Evolutionary conservation across 2,329 filamentous ascomycete species (phyloP), one percentile per base, ranked within the genome.

Genomic region (Colletotrichum somersetense): DNA sequence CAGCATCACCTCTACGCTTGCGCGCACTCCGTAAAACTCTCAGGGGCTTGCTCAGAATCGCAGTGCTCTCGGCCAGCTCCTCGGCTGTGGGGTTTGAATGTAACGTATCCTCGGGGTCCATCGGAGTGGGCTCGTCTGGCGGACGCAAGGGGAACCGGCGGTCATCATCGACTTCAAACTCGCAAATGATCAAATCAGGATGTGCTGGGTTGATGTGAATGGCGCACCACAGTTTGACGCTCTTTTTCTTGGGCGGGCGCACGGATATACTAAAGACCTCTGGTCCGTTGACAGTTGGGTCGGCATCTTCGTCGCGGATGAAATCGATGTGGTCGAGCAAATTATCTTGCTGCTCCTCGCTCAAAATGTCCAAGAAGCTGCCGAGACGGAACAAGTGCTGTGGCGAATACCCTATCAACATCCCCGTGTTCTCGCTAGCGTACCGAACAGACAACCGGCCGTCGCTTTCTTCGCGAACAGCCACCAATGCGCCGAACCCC

Each of bases 111-210:
- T 93, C 89, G 0, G 93, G 91, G 0, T 85, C 81, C 10, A 91
- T 89, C 0, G 90, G 90, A 0, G 87, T 89, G 5, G 82, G 77
- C 52, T 92, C 89, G 61, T 89, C 87, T 3, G 81, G 77, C 3
- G 92, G 91, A 1, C 91, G 89, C 8, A 95, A 82, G 1, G 94
- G 93, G 76, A 91, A 89, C 5, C 88, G 80, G 0, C 85, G 81
- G 74, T 97, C 94, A 73, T 97, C 92, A 78, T 97, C 94, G 2
- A 94, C 81, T 79, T 97, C 95, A 70, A 97, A 96, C 77, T 97
- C 95, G 84, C 94, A 97, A 12, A 97, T 92, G 38, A 97, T 85
- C 33, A 96, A 80, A 57, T 93, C 89, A 0, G 90, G 88, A 74
- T 94, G 90, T 1, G 85, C 82, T 1, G 91, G 87, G 63, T 91